A percentile compares a stretch with the other conserved stretches of the same genome.
Evolutionary conservation across 352 stramenopile genomes (phyloP).

Genomic region (Globisporangium lucens): DNA sequence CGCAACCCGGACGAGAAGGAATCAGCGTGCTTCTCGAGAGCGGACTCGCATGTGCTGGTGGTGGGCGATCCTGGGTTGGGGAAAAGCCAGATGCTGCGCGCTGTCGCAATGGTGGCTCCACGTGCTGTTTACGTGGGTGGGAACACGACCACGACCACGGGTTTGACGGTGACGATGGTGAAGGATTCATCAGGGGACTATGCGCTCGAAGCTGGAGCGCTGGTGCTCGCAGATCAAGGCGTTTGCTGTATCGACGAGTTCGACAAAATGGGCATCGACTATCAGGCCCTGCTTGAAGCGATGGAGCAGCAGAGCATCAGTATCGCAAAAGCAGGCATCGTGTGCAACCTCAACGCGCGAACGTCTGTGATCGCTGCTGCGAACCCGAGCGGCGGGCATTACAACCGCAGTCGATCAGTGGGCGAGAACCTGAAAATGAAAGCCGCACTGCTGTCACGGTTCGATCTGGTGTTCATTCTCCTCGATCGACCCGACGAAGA

Average conservation of each 20-base stretch:
- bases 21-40: slow-evolving; percentile 67
- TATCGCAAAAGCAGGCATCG: slow-evolving; percentile 88
- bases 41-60: slow-evolving; percentile 95
- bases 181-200: slow-evolving; percentile 93
- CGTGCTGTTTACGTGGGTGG: slow-evolving; percentile 96
- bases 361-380: slow-evolving; percentile 96
- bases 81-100: slow-evolving; percentile 95
- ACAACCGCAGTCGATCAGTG: slow-evolving; percentile 94
- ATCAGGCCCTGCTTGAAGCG: slow-evolving; percentile 93
- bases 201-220: slow-evolving; percentile 89
- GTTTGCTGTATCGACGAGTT: slow-evolving; percentile 99
- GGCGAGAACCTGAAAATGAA: slow-evolving; percentile 97
- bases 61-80: slow-evolving; percentile 95
- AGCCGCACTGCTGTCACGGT: slow-evolving; percentile 93
- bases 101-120: slow-evolving; percentile 88
- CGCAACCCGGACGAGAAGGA: slow-evolving; percentile 57
- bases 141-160: slow-evolving; percentile 95
- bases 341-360: slow-evolving; percentile 92
- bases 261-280: slow-evolving; percentile 95
- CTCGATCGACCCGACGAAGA: slow-evolving; percentile 92
- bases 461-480: slow-evolving; percentile 98
- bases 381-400: slow-evolving; percentile 96
- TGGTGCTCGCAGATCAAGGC: slow-evolving; percentile 94
- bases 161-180: slow-evolving; percentile 95
- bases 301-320: slow-evolving; percentile 99